These are phyloP conservation scores for Solanum hybrid DNA, from an alignment of 305 asterid species.

Conservation along the genomic window DNA sequence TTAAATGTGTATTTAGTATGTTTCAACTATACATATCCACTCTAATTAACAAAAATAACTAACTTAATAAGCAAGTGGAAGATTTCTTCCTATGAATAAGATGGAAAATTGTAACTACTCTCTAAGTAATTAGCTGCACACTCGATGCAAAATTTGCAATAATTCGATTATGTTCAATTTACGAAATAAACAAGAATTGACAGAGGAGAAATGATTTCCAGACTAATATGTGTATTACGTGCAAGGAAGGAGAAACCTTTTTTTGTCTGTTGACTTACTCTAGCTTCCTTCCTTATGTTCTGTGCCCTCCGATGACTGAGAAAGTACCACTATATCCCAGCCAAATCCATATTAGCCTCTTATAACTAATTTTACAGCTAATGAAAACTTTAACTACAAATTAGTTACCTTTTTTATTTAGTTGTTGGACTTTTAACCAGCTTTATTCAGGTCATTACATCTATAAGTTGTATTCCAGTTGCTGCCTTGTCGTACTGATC, in stretches of 20 bases:
- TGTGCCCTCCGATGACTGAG: background rate
- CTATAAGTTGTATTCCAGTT: background rate
- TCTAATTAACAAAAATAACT: too few species aligned
- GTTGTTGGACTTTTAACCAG: background rate
- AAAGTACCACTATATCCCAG: background rate
- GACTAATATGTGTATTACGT: background rate
- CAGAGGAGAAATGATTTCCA: background rate
- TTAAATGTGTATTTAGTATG: background rate
- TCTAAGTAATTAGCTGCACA: background rate
- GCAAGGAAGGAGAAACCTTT: background rate
- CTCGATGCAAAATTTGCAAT: background rate
- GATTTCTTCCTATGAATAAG: background rate
- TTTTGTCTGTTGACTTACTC: background rate
- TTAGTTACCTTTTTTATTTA: background rate
- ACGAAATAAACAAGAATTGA: background rate
- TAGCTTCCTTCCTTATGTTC: background rate
- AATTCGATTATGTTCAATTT: background rate
- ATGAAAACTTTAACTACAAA: background rate
- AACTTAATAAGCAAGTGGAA: background rate
- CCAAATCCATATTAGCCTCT: background rate
- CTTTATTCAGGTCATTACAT: background rate
- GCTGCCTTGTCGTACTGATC: background rate
- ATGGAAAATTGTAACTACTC: background rate
- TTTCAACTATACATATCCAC: too few species aligned
- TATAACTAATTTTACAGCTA: background rate